Base-by-base conservation (phyloP, 2,329 filamentous ascomycete genomes). In the Aspergillus clavatus region DNA sequence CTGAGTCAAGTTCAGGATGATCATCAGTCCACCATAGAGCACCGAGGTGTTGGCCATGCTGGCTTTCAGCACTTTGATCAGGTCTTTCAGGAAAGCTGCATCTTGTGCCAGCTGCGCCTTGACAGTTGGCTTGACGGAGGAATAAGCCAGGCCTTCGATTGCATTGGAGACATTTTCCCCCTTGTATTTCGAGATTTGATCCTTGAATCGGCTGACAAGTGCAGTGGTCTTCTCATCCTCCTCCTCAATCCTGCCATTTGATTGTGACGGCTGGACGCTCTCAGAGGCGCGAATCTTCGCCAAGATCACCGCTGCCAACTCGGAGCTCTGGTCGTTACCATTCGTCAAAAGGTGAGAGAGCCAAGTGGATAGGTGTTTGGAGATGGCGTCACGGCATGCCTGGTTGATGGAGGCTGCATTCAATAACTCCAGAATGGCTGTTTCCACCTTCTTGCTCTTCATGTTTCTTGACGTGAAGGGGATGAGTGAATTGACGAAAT, bases 141-240 rank as follows among this genome's bases (percentile, higher is more conserved):
- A 84, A 65, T 95, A 97, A 11, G 91, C 93, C 48, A 98, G 74
- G 5, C 91, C 93, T 69, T 98, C 93, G 43, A 97, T 81, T 1
- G 87, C 84, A 60, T 86, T 82, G 57, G 86, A 80, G 71, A 89
- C 83, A 42, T 80, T 81, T 47, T 65, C 67, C 57, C 62, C 64
- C 54, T 70, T 63, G 39, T 56, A 51, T 48, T 62, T 60, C 45
- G 62, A 64, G 57, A 75, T 67, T 58, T 72, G 67, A 49, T 60
- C 65, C 57, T 77, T 79, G 59, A 82, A 79, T 53, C 73, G 71
- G 48, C 72, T 66, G 47, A 81, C 75, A 42, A 81, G 62, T 51
- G 79, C 75, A 40, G 73, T 70, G 42, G 74, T 70, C 48, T 73
- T 72, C 43, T 68, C 72, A 38, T 76, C 69, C 42, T 63, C 62